Conservation (phyloP, 2,329 filamentous ascomycete genomes). For the Arthrocladium fulminans region DNA sequence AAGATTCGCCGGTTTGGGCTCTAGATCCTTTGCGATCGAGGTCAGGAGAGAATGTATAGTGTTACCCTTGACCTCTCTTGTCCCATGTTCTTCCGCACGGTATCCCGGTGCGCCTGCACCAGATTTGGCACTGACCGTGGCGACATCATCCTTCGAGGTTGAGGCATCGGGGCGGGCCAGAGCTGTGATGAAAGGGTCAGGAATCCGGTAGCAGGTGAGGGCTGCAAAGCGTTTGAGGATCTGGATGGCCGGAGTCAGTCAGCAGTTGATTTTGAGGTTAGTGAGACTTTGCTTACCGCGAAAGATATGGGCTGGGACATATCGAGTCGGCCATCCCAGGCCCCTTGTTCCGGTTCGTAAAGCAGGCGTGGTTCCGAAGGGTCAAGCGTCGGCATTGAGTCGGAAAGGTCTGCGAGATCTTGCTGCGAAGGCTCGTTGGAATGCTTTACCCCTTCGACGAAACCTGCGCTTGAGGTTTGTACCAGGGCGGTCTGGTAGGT, state of each 20-base stretch:
- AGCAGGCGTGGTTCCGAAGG: no score
- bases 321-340: constrained; percentile 48
- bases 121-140: no score
- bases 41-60: constrained; percentile 49
- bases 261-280: constrained; percentile 12
- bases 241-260: constrained; percentile 42
- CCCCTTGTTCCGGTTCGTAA: constrained; percentile 22
- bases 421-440: no score
- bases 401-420: no score
- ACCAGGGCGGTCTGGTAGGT: not conserved
- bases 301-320: constrained; percentile 48
- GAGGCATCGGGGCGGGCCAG: constrained; percentile 37
- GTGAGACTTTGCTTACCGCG: constrained; percentile 50
- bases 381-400: no score
- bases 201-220: constrained; percentile 66
- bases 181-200: constrained; percentile 58
- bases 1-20: constrained; percentile 46
- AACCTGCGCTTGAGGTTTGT: no score
- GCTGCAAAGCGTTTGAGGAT: constrained; percentile 72
- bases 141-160: no score
- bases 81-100: no score
- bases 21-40: constrained; percentile 25
- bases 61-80: no score
- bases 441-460: no score
- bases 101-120: no score